A percentile compares a stretch with the other conserved stretches of the same genome.
These are phyloP conservation scores for Fonsecaea nubica DNA, from an alignment of 2,329 filamentous ascomycete species.

Conservation along the genomic window DNA sequence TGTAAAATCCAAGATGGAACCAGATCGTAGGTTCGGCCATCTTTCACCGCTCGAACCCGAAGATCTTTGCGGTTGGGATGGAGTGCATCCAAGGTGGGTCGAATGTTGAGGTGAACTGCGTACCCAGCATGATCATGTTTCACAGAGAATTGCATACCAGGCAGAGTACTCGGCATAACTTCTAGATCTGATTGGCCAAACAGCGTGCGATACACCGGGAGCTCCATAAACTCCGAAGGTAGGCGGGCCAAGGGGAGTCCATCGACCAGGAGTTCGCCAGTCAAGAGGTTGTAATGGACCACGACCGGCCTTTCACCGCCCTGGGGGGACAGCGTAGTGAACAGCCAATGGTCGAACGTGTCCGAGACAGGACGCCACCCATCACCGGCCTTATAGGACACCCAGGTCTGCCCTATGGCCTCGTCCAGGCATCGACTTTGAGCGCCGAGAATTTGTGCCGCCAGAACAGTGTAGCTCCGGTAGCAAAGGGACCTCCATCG, in stretches of 20 bases:
- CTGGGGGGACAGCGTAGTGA: no score
- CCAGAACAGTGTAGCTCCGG: conserved; percentile 14
- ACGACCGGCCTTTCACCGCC: no score
- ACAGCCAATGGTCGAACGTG: conserved; percentile 44
- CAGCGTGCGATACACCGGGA: conserved; percentile 51
- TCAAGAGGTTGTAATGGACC: conserved; percentile 60
- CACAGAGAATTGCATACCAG: conserved; percentile 16
- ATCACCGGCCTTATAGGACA: conserved; percentile 18
- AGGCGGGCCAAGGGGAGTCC: conserved; percentile 57
- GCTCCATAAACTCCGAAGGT: conserved; percentile 52
- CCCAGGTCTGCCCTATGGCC: conserved; percentile 36
- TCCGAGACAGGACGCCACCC: conserved; percentile 17
- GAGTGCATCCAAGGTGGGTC: not conserved
- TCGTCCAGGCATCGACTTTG: conserved; percentile 33
- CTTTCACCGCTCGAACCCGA: conserved; percentile 5
- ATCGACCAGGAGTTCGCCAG: conserved; percentile 60
- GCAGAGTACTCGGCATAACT: conserved; percentile 49
- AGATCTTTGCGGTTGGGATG: not conserved
- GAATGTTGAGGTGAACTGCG: conserved; percentile 38
- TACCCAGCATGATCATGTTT: conserved; percentile 31
- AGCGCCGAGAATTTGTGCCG: conserved; percentile 24
- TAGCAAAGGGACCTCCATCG: conserved; percentile 23
- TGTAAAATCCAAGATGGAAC: conserved; percentile 44
- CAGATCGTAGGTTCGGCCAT: conserved; percentile 41
- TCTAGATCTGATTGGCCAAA: conserved; percentile 55